These are phyloP conservation scores for Aphanomyces stellatus DNA, from an alignment of 352 stramenopile genomes.

Conservation along the genomic window DNA sequence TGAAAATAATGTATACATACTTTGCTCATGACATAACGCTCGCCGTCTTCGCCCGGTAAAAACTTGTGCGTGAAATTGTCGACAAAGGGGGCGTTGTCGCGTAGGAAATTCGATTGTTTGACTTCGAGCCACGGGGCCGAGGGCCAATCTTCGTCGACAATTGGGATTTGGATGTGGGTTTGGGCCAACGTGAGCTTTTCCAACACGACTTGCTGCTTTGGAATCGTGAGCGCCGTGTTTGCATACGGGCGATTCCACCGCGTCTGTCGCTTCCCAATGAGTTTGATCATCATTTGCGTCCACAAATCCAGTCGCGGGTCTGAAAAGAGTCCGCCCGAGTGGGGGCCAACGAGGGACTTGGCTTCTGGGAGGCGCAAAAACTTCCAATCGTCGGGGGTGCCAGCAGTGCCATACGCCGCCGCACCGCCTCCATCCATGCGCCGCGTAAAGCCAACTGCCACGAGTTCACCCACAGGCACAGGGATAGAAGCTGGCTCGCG, in stretches of 20 bases:
- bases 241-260: slow-evolving; percentile 4
- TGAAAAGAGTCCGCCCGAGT: not conserved
- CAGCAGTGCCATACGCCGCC: not conserved
- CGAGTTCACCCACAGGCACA: slow-evolving; percentile 3
- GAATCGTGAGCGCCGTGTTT: not conserved
- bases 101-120: slow-evolving; percentile 10
- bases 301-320: slow-evolving; percentile 10
- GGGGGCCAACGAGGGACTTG: not conserved
- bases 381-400: not conserved
- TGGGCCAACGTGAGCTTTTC: slow-evolving; percentile 9
- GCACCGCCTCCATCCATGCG: not conserved
- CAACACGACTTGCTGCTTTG: not conserved
- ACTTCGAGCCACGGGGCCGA: slow-evolving; percentile 13
- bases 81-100: slow-evolving; percentile 12
- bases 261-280: slow-evolving; percentile 6
- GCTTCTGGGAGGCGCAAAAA: slow-evolving; percentile 9
- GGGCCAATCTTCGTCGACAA: slow-evolving; percentile 14
- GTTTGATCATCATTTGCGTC: slow-evolving; percentile 12
- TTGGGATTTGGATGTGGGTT: slow-evolving; percentile 14
- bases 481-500: not conserved
- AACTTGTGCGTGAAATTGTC: slow-evolving; percentile 9
- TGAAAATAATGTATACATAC: not conserved
- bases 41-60: slow-evolving; percentile 6
- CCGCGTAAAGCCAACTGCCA: slow-evolving; percentile 8
- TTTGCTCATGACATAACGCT: slow-evolving; percentile 19